Evolutionary conservation across 345 rosid species (phyloP), one percentile per base, ranked within the genome.

Genomic region (Turnera subulata): DNA sequence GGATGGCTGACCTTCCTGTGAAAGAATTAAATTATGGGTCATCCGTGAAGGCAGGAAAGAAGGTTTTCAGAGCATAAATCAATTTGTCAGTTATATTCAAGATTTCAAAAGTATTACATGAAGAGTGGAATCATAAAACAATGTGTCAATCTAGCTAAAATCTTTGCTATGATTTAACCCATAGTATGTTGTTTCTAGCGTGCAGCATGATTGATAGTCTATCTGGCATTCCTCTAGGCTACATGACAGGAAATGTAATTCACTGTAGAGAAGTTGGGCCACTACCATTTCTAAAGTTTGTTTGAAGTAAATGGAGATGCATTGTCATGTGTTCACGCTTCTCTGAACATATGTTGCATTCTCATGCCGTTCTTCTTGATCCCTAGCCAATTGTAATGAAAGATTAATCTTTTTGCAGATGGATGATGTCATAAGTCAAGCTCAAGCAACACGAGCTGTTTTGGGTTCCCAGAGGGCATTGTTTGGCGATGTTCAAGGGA

Each of bases 341-440:
- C 4, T 29, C 8, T 29, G 35, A 29, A 4, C 4, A 8, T 8
- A 29, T 29, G 35, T 3, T 29, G 8, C 4, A 29, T 8, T 11
- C 26, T 39, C 13, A 40, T 40, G 49, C 17, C 6, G 16, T 20
- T 15, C 5, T 61, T 42, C 54, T 53, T n/a, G 58, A 44, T 35
- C 19, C 48, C 46, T 21, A n/a, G 59, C 46, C 52, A 23, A 40
- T 35, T 62, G 20, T 42, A n/a, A 55, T 44, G 43, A 1, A 56
- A 22, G 33, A 33, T 66, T 69, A 51, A 24, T 32, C 50, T 63
- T 35, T 58, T 15, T 58, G 57, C 80, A 94, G 99, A 90, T 90
- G 62, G 96, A 90, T 75, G 97, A 94, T 55, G 97, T 94, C 22
- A 94, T 94, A 56, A 78, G 70, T 78, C 97, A 90, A 85, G 99